phyloP scores from a whole-genome alignment of 2,329 filamentous ascomycete species.

The Magnaporthales sp. region DNA sequence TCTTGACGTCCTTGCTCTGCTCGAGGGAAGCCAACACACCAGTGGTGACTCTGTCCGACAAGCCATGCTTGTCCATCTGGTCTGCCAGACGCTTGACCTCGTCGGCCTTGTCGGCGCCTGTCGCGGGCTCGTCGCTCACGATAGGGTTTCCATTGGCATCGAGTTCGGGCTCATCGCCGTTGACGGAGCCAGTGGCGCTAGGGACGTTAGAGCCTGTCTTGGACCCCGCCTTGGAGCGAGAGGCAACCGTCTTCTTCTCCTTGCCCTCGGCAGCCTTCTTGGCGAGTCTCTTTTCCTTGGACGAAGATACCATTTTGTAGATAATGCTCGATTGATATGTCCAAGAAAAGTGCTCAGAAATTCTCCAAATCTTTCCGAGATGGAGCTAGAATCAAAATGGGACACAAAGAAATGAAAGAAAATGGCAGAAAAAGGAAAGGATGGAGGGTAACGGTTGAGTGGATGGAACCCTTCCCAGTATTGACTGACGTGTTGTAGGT shows the following conservation, averaged over 20 bases:
- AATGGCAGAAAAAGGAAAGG: neutral
- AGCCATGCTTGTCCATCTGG: constrained; percentile 92
- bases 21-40: constrained; percentile 84
- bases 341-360: neutral
- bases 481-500: constrained; percentile 4
- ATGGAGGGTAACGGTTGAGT: neutral
- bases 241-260: constrained; percentile 69
- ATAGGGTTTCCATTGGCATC: constrained; percentile 53
- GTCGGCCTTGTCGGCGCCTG: constrained; percentile 62
- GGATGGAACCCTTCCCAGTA: constrained; percentile 1
- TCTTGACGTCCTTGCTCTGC: constrained; percentile 91
- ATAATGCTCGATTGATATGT: neutral
- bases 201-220: constrained; percentile 54
- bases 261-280: constrained; percentile 66
- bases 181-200: constrained; percentile 56
- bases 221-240: constrained; percentile 56
- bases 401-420: neutral
- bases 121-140: constrained; percentile 56
- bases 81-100: constrained; percentile 80
- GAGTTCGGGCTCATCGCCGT: constrained; percentile 60
- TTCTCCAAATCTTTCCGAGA: neutral
- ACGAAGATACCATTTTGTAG: constrained; percentile 55
- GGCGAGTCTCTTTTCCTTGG: constrained; percentile 64
- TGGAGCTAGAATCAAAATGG: neutral
- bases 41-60: constrained; percentile 96